Evolutionary conservation across 2,329 filamentous ascomycete genomes (phyloP), one percentile per base, ranked within the genome.

Genomic region (Stagonosporopsis tanaceti): DNA sequence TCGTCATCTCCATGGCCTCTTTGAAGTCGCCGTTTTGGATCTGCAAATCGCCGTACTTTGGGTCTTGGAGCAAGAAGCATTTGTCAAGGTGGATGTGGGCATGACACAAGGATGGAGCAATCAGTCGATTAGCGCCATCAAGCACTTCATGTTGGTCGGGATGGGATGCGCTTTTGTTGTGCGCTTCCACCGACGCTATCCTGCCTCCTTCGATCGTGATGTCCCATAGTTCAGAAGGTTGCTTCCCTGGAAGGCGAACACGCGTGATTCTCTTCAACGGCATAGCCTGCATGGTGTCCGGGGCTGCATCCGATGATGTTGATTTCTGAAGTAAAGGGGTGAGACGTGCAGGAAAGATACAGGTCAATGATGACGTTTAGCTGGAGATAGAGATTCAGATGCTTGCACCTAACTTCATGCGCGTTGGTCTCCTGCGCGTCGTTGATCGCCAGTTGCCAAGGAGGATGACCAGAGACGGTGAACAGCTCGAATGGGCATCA

Each of bases 41-140:
- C 37, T 85, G 80, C 14, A 90, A 78, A 63, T 89, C 82, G 2
- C 81, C 77, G 73, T 87, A 90, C 66, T 81, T 82, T 4, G 84
- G 81, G 62, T 85, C 80, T 20, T 80, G 85, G 9, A 89, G 78
- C 27, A 89, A 74, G 63, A 85, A 89, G 37, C 85, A 82, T 68
- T 89, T 89, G 73, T 92, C 89, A 27, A 92, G 80, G 68, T 92
- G 89, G 47, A 92, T 85, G 63, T 92, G 89, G 7, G 89, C 88
- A 68, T 92, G 89, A 63, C 88, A 90, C 3, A 92, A 80, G 8
- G 83, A 81, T 3, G 87, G 85, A 20, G 78, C 75, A 11, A 85
- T 64, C 1, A 86, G 73, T 25, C 77, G 70, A 46, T 72, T 73
- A 22, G 64, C 52, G 17, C 74, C 78, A 60, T 82, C 64, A 47